phyloP scores from a whole-genome alignment of 805 yeast genomes.

The Ogataea trehalophila region DNA sequence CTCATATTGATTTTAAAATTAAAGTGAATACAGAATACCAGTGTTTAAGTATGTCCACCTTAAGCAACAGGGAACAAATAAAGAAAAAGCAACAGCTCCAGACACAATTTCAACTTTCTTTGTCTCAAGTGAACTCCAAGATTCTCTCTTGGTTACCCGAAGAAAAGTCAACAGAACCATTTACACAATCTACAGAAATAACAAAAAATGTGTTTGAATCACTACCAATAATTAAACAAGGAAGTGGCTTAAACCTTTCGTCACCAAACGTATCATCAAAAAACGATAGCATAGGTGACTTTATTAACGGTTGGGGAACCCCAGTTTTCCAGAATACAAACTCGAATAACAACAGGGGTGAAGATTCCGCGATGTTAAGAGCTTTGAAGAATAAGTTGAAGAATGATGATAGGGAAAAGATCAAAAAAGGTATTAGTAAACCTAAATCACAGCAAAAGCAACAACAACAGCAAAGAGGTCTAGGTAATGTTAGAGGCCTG shows the following conservation, averaged over 20 bases:
- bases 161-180: not conserved
- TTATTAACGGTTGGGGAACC: constrained; percentile 12
- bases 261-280: not conserved
- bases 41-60: constrained; percentile 11
- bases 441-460: not conserved
- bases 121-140: constrained; percentile 32
- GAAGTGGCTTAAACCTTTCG: constrained; percentile 24
- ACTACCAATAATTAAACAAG: constrained; percentile 25
- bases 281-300: constrained; percentile 16
- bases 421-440: constrained; percentile 1
- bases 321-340: constrained; percentile 6
- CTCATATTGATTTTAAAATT: too few relatives aligned
- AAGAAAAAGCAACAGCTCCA: constrained; percentile 43
- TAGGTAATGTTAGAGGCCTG: not conserved
- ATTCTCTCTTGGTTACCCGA: constrained; percentile 37
- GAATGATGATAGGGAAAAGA: constrained; percentile 13
- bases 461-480: not conserved
- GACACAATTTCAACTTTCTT: constrained; percentile 40
- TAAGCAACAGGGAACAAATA: constrained; percentile 34
- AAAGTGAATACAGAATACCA: too few relatives aligned
- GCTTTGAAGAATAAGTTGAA: constrained; percentile 27
- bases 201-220: constrained; percentile 6
- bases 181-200: not conserved
- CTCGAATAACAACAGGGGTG: constrained; percentile 1
- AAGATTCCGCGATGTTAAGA: constrained; percentile 17